These are phyloP conservation scores for Phlyctochytrium bullatum DNA, from an alignment of 192 early-diverging fungal genomes.

Conservation along the genomic window DNA sequence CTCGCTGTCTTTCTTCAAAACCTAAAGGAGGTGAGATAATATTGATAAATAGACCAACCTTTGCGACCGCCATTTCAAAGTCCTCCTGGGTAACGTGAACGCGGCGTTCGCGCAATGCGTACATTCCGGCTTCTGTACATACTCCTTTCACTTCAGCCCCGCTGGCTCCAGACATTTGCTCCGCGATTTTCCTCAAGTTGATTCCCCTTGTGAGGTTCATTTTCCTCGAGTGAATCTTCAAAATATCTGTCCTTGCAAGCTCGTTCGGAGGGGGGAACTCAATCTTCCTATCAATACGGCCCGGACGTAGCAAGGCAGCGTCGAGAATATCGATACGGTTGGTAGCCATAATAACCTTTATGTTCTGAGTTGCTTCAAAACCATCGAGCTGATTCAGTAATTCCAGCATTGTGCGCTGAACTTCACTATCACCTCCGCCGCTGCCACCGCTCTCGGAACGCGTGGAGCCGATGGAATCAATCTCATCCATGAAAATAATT, in stretches of 20 bases:
- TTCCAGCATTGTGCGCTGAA: constrained; percentile 99
- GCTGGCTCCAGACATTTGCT: constrained; percentile 93
- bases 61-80: constrained; percentile 99
- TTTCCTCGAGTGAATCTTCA: constrained; percentile 86
- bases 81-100: constrained; percentile 99
- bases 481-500: constrained; percentile 99
- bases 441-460: constrained; percentile 90
- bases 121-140: constrained; percentile 99
- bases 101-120: constrained; percentile 93
- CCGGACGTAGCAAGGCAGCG: constrained; percentile 91
- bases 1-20: constrained; percentile 98
- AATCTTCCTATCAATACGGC: constrained; percentile 95
- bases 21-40: constrained; percentile 30
- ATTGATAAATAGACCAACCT: constrained; percentile 43
- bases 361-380: constrained; percentile 65
- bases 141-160: constrained; percentile 98
- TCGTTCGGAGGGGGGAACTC: constrained; percentile 98
- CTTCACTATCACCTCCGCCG: constrained; percentile 87
- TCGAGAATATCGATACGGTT: constrained; percentile 98
- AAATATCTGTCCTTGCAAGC: constrained; percentile 89
- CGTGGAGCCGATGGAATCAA: constrained; percentile 96
- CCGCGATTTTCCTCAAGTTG: constrained; percentile 92
- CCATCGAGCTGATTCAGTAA: constrained; percentile 98
- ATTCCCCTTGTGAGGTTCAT: constrained; percentile 85
- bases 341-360: constrained; percentile 93